Percentiles rank a stretch among this genome's conserved stretches.
Evolutionary conservation across 768 basidiomycete species (phyloP).

Genomic region (Suillus alpinus): DNA sequence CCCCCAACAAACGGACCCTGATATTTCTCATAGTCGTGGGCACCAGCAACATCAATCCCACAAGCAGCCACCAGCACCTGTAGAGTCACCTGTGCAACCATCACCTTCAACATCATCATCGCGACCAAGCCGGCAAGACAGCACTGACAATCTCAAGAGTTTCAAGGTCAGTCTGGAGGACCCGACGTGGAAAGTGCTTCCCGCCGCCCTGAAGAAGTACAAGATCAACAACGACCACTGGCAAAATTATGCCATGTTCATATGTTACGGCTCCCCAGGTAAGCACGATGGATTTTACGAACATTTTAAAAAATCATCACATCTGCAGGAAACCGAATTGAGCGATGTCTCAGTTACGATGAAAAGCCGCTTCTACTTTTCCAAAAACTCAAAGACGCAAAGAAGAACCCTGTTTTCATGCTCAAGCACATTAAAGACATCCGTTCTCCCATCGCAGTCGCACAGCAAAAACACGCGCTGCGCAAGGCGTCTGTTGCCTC

Average conservation of each 20-base stretch:
- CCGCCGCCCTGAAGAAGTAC: slow-evolving; percentile 97
- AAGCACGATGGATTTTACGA: slow-evolving; percentile 18
- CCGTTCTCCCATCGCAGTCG: slow-evolving; percentile 93
- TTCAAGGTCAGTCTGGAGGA: slow-evolving; percentile 98
- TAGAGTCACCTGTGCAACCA: slow-evolving; percentile 26
- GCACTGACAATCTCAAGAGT: slow-evolving; percentile 76
- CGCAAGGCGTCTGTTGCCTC: slow-evolving; percentile 63
- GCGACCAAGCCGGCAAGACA: slow-evolving; percentile 56
- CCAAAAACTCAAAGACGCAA: slow-evolving; percentile 94
- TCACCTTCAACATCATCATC: slow-evolving; percentile 21
- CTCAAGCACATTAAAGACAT: slow-evolving; percentile 93
- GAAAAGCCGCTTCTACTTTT: slow-evolving; percentile 97
- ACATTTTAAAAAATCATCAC: neutral
- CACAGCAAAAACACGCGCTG: slow-evolving; percentile 91
- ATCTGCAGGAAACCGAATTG: slow-evolving; percentile 64
- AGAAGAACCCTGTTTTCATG: slow-evolving; percentile 99
- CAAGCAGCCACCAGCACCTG: slow-evolving; percentile 32
- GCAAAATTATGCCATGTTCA: slow-evolving; percentile 99
- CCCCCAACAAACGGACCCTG: slow-evolving; percentile 75
- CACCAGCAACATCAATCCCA: slow-evolving; percentile 21
- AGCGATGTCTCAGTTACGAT: slow-evolving; percentile 95
- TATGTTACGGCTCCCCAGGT: slow-evolving; percentile 95
- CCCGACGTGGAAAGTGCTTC: slow-evolving; percentile 97
- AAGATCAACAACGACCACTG: slow-evolving; percentile 98
- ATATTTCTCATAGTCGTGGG: slow-evolving; percentile 41